phyloP scores from a whole-genome alignment of 768 basidiomycete genomes.

The Lyophyllum semitale region DNA sequence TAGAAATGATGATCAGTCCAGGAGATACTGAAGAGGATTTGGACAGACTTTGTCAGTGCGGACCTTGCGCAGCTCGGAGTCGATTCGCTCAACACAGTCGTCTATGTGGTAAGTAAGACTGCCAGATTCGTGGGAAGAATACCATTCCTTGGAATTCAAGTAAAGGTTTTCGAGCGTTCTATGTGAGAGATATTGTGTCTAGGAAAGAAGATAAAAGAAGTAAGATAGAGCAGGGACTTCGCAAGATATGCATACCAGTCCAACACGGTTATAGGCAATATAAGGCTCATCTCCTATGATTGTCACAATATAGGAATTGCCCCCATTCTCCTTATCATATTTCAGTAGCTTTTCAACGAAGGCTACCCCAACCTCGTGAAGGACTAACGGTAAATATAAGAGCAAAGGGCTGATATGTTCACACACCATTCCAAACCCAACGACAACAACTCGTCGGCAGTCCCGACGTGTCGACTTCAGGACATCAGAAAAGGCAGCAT shows the following conservation, averaged over 20 bases:
- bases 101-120: constrained; percentile 53
- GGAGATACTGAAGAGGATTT: neutral
- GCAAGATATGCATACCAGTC: constrained; percentile 19
- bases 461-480: neutral
- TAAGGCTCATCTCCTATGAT: constrained; percentile 55
- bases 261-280: constrained; percentile 60
- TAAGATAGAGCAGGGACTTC: neutral
- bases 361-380: constrained; percentile 31
- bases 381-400: neutral
- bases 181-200: neutral
- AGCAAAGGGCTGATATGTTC: constrained; percentile 24
- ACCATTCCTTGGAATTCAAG: constrained; percentile 60
- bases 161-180: constrained; percentile 54
- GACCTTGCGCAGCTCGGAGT: constrained; percentile 40
- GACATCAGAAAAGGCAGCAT: neutral
- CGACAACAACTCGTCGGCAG: constrained; percentile 17
- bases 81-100: constrained; percentile 46
- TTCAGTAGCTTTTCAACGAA: constrained; percentile 72
- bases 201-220: neutral
- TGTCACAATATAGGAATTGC: constrained; percentile 52
- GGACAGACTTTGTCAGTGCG: constrained; percentile 45
- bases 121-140: constrained; percentile 55
- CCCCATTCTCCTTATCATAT: constrained; percentile 39
- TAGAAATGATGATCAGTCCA: neutral
- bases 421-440: constrained; percentile 65